Conservation (phyloP, 2,329 filamentous ascomycete genomes). For the Cordyceps militaris region DNA sequence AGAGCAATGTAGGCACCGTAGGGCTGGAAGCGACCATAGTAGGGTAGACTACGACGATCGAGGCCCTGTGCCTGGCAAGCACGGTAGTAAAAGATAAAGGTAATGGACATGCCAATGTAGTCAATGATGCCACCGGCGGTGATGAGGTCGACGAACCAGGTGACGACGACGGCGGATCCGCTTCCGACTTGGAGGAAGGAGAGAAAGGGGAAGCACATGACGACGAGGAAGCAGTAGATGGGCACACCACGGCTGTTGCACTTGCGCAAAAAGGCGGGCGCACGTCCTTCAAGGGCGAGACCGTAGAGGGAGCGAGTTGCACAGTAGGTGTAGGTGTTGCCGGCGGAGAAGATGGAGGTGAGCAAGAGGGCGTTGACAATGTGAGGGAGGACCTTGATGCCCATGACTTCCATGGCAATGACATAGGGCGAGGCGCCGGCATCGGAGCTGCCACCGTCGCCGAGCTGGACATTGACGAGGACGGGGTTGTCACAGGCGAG, state of each 20-base stretch:
- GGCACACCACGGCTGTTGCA: constrained; percentile 56
- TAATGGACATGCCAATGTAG: constrained; percentile 48
- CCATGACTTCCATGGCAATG: constrained; percentile 52
- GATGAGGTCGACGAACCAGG: constrained; percentile 49
- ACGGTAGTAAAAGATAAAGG: constrained; percentile 41
- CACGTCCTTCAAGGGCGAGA: constrained; percentile 43
- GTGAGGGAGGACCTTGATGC: constrained; percentile 46
- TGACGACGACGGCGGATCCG: constrained; percentile 42
- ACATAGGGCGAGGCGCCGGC: constrained; percentile 56
- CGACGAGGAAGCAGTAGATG: constrained; percentile 48
- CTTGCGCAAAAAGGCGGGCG: constrained; percentile 46
- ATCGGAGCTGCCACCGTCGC: constrained; percentile 27
- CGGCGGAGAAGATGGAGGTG: constrained; percentile 38
- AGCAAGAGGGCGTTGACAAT: constrained; percentile 49
- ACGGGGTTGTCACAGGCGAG: constrained; percentile 57
- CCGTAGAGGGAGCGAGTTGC: constrained; percentile 44
- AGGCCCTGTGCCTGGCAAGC: constrained; percentile 47
- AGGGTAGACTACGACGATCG: constrained; percentile 47
- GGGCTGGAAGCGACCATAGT: constrained; percentile 52
- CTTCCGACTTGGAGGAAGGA: constrained; percentile 45
- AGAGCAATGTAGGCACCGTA: constrained; percentile 46
- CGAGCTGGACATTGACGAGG: constrained; percentile 44
- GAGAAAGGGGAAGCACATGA: constrained; percentile 46
- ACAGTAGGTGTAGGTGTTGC: constrained; percentile 46
- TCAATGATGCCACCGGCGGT: constrained; percentile 54